These are phyloP conservation scores for Suillus alpinus DNA, from an alignment of 768 basidiomycete species.

Conservation along the genomic window DNA sequence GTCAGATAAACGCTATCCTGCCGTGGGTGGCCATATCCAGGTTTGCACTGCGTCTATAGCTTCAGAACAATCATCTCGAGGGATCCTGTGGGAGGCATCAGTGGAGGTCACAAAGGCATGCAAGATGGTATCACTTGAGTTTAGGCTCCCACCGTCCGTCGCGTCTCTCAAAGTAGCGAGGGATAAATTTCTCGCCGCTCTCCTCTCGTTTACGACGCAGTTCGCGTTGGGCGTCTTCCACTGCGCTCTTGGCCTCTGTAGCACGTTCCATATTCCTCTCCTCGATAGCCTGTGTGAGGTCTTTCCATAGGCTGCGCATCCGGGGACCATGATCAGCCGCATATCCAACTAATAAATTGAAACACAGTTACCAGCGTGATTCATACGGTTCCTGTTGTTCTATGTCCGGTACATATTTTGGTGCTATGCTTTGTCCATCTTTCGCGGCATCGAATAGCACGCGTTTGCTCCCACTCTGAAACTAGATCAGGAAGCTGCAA, in stretches of 20 bases:
- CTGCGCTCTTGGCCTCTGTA: slow-evolving; percentile 81
- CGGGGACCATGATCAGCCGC: neutral
- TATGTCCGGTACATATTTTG: slow-evolving; percentile 84
- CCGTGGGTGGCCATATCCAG: slow-evolving; percentile 65
- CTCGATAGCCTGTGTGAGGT: slow-evolving; percentile 81
- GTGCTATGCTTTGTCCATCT: slow-evolving; percentile 70
- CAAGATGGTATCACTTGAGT: slow-evolving; percentile 51
- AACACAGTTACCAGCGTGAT: slow-evolving; percentile 64
- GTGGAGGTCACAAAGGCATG: neutral
- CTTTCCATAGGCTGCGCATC: slow-evolving; percentile 66
- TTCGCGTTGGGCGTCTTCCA: slow-evolving; percentile 93
- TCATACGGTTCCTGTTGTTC: slow-evolving; percentile 88
- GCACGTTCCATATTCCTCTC: slow-evolving; percentile 93
- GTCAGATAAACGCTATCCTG: slow-evolving; percentile 10
- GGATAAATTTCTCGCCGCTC: slow-evolving; percentile 61
- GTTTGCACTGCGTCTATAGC: slow-evolving; percentile 65
- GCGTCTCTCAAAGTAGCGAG: slow-evolving; percentile 76
- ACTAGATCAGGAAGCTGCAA: neutral
- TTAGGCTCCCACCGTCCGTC: slow-evolving; percentile 85
- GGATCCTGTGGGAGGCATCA: slow-evolving; percentile 48
- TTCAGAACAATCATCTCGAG: slow-evolving; percentile 57
- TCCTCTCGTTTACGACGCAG: slow-evolving; percentile 71
- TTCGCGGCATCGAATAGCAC: slow-evolving; percentile 81
- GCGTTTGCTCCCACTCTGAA: slow-evolving; percentile 64
- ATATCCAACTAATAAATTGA: slow-evolving; percentile 1